Evolutionary conservation across 805 yeast genomes (phyloP).

Genomic region (Saccharomycopsis sp.): DNA sequence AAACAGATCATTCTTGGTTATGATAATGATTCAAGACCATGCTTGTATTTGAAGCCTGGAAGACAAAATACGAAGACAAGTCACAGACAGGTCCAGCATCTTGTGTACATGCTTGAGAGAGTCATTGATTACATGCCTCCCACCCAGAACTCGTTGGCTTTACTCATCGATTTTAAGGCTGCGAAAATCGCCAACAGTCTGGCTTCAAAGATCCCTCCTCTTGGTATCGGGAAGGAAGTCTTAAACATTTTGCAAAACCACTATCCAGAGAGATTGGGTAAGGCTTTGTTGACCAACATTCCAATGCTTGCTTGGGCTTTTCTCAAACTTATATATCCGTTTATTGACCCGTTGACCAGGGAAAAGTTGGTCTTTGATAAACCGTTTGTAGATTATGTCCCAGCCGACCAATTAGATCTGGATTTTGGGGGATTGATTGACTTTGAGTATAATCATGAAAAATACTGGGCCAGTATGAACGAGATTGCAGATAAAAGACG

Average conservation of each 20-base stretch:
- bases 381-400: constrained; percentile 80
- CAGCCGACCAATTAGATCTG: constrained; percentile 71
- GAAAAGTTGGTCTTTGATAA: constrained; percentile 90
- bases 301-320: constrained; percentile 95
- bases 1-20: constrained; percentile 88
- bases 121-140: constrained; percentile 93
- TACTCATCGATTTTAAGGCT: constrained; percentile 86
- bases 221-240: constrained; percentile 85
- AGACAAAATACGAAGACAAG: constrained; percentile 91
- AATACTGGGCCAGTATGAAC: constrained; percentile 70
- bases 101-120: constrained; percentile 87
- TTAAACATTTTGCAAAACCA: constrained; percentile 91
- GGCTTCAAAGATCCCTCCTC: constrained; percentile 79
- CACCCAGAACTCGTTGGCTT: constrained; percentile 90
- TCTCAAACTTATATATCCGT: constrained; percentile 85
- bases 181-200: constrained; percentile 45
- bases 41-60: constrained; percentile 87
- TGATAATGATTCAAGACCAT: constrained; percentile 87
- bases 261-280: constrained; percentile 94
- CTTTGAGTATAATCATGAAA: constrained; percentile 73
- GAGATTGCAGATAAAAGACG: constrained; percentile 55
- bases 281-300: constrained; percentile 83
- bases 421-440: constrained; percentile 82
- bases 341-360: constrained; percentile 91
- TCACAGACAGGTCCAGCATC: constrained; percentile 89